These are phyloP conservation scores for Micractinium sp. DNA, from an alignment of 139 green algal species.

Conservation along the genomic window DNA sequence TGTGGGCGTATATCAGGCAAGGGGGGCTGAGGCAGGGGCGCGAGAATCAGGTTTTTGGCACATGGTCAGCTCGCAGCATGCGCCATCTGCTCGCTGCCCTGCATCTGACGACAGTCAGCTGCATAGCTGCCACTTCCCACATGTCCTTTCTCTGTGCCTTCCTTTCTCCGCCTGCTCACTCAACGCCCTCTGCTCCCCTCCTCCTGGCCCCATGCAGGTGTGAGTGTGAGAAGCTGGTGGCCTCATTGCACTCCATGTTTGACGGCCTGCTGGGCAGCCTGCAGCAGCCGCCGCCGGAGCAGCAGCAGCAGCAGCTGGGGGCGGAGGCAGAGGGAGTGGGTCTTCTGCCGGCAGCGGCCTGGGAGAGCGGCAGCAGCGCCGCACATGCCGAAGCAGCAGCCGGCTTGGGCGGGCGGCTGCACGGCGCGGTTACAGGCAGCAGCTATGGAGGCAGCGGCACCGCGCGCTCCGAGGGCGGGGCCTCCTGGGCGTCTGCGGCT, in stretches of 20 bases:
- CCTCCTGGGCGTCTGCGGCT: not conserved
- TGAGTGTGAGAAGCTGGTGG: conserved; percentile 20
- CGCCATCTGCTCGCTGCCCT: not conserved
- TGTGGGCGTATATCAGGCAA: not conserved
- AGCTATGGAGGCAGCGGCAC: not conserved
- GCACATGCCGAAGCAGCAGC: not conserved
- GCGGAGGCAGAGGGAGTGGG: not conserved
- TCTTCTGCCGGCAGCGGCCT: not conserved
- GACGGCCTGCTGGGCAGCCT: not conserved
- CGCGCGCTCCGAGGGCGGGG: not conserved
- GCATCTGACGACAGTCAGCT: too few species aligned
- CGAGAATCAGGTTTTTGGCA: not conserved
- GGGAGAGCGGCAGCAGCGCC: not conserved
- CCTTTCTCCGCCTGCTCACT: not conserved
- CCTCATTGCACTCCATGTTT: conserved; percentile 1
- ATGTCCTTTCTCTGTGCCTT: too few species aligned
- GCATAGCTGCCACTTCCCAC: not conserved
- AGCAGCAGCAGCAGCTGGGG: not conserved
- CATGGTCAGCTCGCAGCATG: too few species aligned
- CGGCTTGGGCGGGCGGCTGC: too few species aligned
- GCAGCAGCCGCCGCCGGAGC: not conserved
- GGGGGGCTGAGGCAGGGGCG: not conserved
- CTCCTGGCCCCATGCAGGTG: not conserved
- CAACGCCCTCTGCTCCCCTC: not conserved
- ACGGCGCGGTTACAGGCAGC: not conserved